Base-by-base conservation (phyloP, 129 eudicot genomes). In the Deinandra increscens region DNA sequence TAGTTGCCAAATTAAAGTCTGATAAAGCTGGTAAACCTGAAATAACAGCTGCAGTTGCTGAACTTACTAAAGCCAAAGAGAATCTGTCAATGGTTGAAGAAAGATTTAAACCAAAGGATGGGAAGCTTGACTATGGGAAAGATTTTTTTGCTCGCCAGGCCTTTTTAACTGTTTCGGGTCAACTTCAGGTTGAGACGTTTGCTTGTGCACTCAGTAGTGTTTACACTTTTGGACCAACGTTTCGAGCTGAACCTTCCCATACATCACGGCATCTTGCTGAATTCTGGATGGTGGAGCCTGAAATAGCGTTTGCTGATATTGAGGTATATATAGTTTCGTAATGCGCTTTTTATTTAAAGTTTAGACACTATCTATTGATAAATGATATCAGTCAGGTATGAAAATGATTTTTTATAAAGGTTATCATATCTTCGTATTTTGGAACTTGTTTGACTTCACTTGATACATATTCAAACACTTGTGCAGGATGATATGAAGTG, bases 241-340 rank as follows among this genome's bases (percentile, higher is more conserved):
- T 92, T 78, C 87, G 98, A 61, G 98, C 98, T 69, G 98, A 92
- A 75, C 66, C 88, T 59, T 92, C 98, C 19, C 96, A 92, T 70
- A 92, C 96, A 10, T 74, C 98, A 9, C 81, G 98, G 68, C 98
- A 92, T 86, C 88, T 92, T 23, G 96, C 98, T 2, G 98, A 88
- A 49, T 88, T 92, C 71, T 92, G 98, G 98, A 92, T 92, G 98
- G 89, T 92, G 64, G 98, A 92, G 62, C 96, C 98, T n/a, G 98
- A 92, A 72, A 78, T 92, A 39, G 98, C 98, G 9, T 92, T 92
- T 83, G 98, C 98, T 29, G 96, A 92, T 81, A 73, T 92, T 26
- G 73, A 92, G 89, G 98, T 88, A 81, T 50, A 14, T 26, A 12
- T 54, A 61, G n/a, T 55, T 55, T 17, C 22, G 17, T 20, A 10